These are phyloP conservation scores for Galeopsis tetrahit DNA, from an alignment of 257 asterid genomes.

Conservation along the genomic window DNA sequence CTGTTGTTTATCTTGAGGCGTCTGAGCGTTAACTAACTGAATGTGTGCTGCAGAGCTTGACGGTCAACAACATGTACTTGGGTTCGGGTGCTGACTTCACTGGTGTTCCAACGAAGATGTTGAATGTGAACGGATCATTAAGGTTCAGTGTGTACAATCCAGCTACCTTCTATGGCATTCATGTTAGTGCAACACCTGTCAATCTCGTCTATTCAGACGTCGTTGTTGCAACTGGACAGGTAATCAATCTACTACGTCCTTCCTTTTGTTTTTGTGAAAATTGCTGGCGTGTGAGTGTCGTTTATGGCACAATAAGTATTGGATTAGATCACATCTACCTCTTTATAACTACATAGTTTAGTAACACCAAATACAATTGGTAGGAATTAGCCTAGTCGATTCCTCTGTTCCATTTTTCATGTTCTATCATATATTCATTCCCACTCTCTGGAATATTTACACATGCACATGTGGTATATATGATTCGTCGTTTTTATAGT, in stretches of 20 bases:
- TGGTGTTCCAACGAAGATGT: slow-evolving; percentile 79
- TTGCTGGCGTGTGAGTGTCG: not conserved
- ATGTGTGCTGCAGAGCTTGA: slow-evolving; percentile 67
- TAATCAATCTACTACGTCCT: slow-evolving; percentile 32
- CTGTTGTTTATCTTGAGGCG: not conserved
- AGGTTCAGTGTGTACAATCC: slow-evolving; percentile 81
- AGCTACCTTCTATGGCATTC: slow-evolving; percentile 88
- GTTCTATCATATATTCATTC: not conserved
- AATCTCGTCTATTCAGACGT: slow-evolving; percentile 78
- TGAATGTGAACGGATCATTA: slow-evolving; percentile 76
- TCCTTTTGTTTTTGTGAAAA: not conserved
- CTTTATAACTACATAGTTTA: not conserved
- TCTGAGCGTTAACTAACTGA: not conserved
- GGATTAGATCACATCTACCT: not conserved
- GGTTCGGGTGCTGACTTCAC: slow-evolving; percentile 84
- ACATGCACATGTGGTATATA: not conserved
- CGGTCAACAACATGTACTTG: slow-evolving; percentile 64
- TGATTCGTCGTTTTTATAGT: not conserved
- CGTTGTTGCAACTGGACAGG: slow-evolving; percentile 85
- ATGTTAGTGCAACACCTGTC: slow-evolving; percentile 76
- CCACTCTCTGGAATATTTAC: not conserved
- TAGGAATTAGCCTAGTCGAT: not conserved
- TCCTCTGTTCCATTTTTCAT: not conserved
- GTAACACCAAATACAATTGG: not conserved
- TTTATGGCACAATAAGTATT: not conserved